These are phyloP conservation scores for Leucosporidium scottii DNA, from an alignment of 768 basidiomycete genomes.

Conservation along the genomic window DNA sequence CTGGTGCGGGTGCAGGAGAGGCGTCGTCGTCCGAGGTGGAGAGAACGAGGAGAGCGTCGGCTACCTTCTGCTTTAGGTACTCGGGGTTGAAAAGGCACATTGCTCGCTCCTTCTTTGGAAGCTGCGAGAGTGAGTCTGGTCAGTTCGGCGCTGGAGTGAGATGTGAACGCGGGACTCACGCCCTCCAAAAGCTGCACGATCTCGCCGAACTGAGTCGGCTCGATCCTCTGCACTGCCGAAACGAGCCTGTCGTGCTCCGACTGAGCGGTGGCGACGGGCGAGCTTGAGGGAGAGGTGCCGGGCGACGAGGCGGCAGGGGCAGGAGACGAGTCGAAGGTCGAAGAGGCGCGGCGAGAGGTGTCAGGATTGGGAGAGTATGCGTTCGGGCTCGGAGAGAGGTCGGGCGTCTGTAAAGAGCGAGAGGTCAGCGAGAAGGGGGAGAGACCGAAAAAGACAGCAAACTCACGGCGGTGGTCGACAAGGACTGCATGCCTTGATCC, in stretches of 20 bases:
- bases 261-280: conserved; percentile 30
- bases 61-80: conserved; percentile 65
- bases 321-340: no score
- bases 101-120: conserved; percentile 80
- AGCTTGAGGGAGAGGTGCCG: neutral
- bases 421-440: no score
- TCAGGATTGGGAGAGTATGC: neutral
- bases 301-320: neutral
- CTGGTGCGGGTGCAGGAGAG: conserved; percentile 40
- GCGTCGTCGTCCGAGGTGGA: conserved; percentile 49
- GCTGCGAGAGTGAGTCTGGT: conserved; percentile 24
- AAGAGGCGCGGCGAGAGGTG: no score
- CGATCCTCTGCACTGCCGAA: conserved; percentile 59
- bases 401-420: neutral
- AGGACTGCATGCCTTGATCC: neutral
- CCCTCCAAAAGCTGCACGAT: conserved; percentile 60
- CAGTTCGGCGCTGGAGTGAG: neutral
- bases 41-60: conserved; percentile 72
- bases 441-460: no score
- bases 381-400: neutral
- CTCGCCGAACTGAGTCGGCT: conserved; percentile 52
- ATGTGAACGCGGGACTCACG: neutral
- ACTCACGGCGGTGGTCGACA: neutral
- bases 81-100: conserved; percentile 86
- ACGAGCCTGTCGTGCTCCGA: conserved; percentile 71